phyloP scores from a whole-genome alignment of 73 alveolate species.

The Paramecium tetraurelia region DNA sequence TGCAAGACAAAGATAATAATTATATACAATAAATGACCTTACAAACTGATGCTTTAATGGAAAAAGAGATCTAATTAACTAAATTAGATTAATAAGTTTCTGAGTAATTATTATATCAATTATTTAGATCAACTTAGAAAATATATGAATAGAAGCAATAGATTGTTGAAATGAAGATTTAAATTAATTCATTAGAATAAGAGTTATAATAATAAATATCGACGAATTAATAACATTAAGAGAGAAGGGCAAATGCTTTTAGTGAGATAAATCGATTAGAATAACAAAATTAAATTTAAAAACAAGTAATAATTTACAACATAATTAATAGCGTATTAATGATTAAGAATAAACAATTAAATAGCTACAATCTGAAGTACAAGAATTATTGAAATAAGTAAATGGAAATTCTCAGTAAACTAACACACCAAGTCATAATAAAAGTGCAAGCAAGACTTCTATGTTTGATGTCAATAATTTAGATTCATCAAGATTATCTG shows the following conservation, averaged over 20 bases:
- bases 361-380: neutral
- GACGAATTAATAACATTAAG: neutral
- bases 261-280: neutral
- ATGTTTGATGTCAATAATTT: neutral
- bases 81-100: neutral
- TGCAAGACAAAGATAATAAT: neutral
- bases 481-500: neutral
- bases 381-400: neutral
- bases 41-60: neutral
- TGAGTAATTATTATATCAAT: neutral
- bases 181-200: neutral
- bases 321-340: neutral
- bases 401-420: neutral
- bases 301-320: neutral
- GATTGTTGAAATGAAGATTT: neutral
- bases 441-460: neutral
- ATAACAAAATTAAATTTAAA: neutral
- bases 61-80: neutral
- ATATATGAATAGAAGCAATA: neutral
- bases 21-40: neutral
- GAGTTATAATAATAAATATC: neutral
- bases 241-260: conserved; percentile 6
- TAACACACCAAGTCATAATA: neutral
- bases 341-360: neutral
- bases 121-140: neutral